Percentiles rank a stretch among this genome's conserved stretches.
Evolutionary conservation across 2,329 filamentous ascomycete genomes (phyloP).

Genomic region (Aspergillus aculeatinus): DNA sequence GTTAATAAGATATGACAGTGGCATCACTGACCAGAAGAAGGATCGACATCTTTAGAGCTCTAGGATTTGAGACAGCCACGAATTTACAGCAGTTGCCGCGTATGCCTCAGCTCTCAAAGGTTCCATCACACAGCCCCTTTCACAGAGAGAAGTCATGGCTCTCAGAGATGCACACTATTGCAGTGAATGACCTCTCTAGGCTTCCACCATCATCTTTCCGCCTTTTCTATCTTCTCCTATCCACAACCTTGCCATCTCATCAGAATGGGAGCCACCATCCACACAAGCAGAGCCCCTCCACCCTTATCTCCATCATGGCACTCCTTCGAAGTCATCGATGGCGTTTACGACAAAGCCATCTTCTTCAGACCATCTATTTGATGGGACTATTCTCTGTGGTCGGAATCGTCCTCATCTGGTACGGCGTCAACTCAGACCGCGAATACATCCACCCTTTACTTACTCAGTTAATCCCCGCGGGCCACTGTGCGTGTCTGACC

Average conservation of each 20-base stretch:
- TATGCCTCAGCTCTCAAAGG: background rate
- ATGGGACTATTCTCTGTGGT: slow-evolving; percentile 21
- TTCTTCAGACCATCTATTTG: slow-evolving; percentile 22
- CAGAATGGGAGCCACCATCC: background rate
- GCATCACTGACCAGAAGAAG: background rate
- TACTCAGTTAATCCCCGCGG: slow-evolving; percentile 41
- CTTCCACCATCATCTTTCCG: background rate
- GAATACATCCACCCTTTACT: slow-evolving; percentile 38
- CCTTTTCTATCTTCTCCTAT: background rate
- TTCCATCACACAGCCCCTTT: background rate
- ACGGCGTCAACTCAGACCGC: slow-evolving; percentile 38
- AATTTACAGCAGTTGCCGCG: background rate
- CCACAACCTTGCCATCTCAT: background rate
- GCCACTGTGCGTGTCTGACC: slow-evolving; percentile 40
- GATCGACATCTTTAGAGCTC: background rate
- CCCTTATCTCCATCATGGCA: slow-evolving; percentile 21
- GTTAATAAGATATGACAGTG: background rate
- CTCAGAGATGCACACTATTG: background rate
- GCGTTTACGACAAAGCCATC: slow-evolving; percentile 22
- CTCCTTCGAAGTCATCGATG: slow-evolving; percentile 21
- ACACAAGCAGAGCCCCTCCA: background rate
- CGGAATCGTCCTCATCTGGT: slow-evolving; percentile 30
- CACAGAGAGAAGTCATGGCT: background rate
- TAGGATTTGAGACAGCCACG: background rate
- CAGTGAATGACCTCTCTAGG: background rate